phyloP scores from a whole-genome alignment of 495 filamentous ascomycete species.

The Penicillium desertorum region DNA sequence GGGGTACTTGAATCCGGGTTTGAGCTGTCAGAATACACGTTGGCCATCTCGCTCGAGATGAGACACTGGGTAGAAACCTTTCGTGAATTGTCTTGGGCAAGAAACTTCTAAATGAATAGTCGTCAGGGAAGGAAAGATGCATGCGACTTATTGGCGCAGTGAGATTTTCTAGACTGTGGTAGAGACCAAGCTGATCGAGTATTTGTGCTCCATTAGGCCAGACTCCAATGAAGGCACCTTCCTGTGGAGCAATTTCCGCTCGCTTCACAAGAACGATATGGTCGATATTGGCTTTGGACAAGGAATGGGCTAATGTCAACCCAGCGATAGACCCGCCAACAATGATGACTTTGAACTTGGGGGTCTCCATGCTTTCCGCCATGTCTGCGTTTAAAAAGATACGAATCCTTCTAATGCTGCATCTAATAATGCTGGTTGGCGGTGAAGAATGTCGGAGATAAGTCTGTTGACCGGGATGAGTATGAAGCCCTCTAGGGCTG shows the following conservation, averaged over 20 bases:
- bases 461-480: too few species aligned
- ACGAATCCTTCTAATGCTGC: too few species aligned
- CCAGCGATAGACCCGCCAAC: slow-evolving; percentile 54
- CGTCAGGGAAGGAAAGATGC: slow-evolving; percentile 1
- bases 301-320: slow-evolving; percentile 48
- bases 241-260: slow-evolving; percentile 34
- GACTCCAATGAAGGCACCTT: slow-evolving; percentile 43
- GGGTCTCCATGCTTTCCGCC: neutral
- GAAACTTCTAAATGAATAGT: slow-evolving; percentile 2
- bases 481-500: too few species aligned
- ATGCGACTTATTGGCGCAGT: slow-evolving; percentile 15
- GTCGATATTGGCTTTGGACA: slow-evolving; percentile 46
- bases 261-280: slow-evolving; percentile 50
- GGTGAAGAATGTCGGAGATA: too few species aligned
- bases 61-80: neutral
- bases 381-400: neutral
- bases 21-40: neutral
- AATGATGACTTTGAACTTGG: slow-evolving; percentile 49
- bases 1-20: slow-evolving; percentile 30
- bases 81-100: slow-evolving; percentile 1
- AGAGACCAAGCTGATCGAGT: slow-evolving; percentile 51
- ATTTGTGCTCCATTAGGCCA: slow-evolving; percentile 39
- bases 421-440: too few species aligned
- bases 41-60: too few species aligned
- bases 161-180: slow-evolving; percentile 29